Percentiles rank a stretch among this genome's conserved stretches.
Evolutionary conservation across 257 asterid species (phyloP).

Genomic region (Lycium barbarum): DNA sequence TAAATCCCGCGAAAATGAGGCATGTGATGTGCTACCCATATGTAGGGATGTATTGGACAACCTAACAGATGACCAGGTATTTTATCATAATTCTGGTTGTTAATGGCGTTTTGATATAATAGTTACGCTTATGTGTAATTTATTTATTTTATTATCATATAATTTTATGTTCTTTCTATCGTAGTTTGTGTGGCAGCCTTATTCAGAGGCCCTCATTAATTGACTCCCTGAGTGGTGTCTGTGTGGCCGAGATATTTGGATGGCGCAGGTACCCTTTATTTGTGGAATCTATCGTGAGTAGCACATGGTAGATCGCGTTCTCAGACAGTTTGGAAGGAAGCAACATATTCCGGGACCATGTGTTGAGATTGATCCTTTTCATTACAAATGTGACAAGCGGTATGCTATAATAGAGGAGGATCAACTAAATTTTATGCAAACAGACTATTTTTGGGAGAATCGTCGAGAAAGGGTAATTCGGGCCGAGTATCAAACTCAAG

Average conservation of each 20-base stretch:
- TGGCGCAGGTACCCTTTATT: not conserved
- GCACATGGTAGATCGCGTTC: not conserved
- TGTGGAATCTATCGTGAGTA: constrained; percentile 1
- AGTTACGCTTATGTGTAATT: not conserved
- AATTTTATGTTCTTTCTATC: not conserved
- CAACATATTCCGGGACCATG: not conserved
- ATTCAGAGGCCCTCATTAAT: not conserved
- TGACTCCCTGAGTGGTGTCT: not conserved
- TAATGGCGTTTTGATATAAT: not conserved
- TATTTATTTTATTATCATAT: not conserved
- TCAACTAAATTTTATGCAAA: not conserved
- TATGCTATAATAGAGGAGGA: not conserved
- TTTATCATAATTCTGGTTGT: not conserved
- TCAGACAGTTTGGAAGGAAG: not conserved
- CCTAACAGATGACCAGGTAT: not conserved
- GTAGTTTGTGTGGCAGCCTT: constrained; percentile 15
- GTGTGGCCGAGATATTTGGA: constrained; percentile 8
- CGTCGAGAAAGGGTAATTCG: not conserved
- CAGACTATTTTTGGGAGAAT: not conserved
- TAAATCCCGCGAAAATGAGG: not conserved
- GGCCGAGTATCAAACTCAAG: too few relatives aligned
- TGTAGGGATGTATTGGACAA: constrained; percentile 3
- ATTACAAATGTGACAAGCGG: not conserved
- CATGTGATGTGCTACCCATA: not conserved
- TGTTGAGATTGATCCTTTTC: not conserved